Percentiles rank a stretch among this genome's conserved stretches.
These are phyloP conservation scores for Bjerkandera adusta DNA, from an alignment of 1,284 basidiomycete species.

Conservation along the genomic window DNA sequence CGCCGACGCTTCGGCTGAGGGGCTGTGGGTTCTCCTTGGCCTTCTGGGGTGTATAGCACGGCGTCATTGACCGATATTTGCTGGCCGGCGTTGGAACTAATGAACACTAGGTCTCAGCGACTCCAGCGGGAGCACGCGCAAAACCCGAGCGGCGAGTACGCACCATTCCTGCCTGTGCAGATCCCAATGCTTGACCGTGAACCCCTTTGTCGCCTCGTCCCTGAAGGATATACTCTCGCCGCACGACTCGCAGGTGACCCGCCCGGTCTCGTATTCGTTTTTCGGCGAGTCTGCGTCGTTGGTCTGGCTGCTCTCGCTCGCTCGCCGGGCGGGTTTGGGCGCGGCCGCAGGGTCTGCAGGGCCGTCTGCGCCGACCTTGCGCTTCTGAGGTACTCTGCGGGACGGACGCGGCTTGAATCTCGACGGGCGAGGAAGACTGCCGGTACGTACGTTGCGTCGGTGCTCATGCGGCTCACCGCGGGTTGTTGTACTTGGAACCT, in stretches of 20 bases:
- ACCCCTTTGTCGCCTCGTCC: conserved; percentile 55
- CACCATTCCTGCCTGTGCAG: conserved; percentile 61
- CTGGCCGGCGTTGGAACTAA: conserved; percentile 23
- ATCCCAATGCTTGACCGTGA: conserved; percentile 69
- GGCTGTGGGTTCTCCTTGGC: conserved; percentile 20
- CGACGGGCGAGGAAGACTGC: not conserved
- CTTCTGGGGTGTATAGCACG: conserved; percentile 20
- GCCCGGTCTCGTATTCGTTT: conserved; percentile 54
- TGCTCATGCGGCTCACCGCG: conserved; percentile 19
- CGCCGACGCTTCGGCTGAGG: conserved; percentile 49
- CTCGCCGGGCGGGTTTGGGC: conserved; percentile 14
- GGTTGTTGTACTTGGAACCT: conserved; percentile 12
- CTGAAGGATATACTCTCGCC: conserved; percentile 58
- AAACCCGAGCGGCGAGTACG: conserved; percentile 20
- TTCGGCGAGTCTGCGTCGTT: conserved; percentile 26
- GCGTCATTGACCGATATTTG: conserved; percentile 20
- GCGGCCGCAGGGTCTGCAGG: conserved; percentile 19
- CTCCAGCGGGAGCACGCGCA: not conserved
- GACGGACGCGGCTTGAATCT: not conserved
- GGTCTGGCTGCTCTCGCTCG: conserved; percentile 15
- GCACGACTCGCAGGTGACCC: conserved; percentile 62
- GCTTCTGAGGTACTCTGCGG: conserved; percentile 36
- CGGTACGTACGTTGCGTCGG: conserved; percentile 21
- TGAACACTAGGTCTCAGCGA: not conserved
- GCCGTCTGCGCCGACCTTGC: conserved; percentile 35